Evolutionary conservation across 306 rosid genomes (phyloP).

Genomic region (Rosa rugosa): DNA sequence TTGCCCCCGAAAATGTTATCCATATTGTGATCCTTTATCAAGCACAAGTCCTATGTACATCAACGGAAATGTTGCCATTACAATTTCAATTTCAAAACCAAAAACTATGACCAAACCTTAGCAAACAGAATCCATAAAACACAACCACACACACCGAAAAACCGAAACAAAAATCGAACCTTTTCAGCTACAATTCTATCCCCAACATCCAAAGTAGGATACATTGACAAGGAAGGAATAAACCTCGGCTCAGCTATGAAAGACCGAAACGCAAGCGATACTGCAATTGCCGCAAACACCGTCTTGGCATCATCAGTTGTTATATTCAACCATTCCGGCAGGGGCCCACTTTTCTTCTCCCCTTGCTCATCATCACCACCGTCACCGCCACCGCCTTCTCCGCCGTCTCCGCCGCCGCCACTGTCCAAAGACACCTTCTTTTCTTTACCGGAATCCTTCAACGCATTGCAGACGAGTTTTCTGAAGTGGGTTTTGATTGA

Average conservation of each 20-base stretch:
- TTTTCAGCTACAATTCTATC: conserved; percentile 95
- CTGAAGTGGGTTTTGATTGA: conserved; percentile 31
- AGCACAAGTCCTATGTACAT: background rate
- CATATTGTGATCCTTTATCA: background rate
- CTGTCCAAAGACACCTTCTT: conserved; percentile 42
- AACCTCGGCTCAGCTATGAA: conserved; percentile 96
- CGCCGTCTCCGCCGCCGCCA: conserved; percentile 42
- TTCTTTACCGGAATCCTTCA: conserved; percentile 46
- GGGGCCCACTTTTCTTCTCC: conserved; percentile 52
- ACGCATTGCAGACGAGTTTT: conserved; percentile 41
- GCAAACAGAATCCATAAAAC: background rate
- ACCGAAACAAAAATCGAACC: conserved; percentile 36
- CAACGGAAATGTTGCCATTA: background rate
- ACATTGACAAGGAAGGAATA: conserved; percentile 99
- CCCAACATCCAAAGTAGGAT: conserved; percentile 98
- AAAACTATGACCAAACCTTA: background rate
- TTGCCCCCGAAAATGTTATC: background rate
- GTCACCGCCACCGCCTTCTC: conserved; percentile 40
- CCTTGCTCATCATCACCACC: conserved; percentile 38
- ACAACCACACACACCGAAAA: background rate
- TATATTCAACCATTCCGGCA: conserved; percentile 74
- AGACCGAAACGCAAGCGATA: conserved; percentile 59
- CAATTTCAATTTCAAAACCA: background rate
- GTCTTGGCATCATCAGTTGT: conserved; percentile 82
- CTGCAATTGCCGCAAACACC: conserved; percentile 74